Evolutionary conservation across 768 basidiomycete genomes (phyloP), one percentile per base, ranked within the genome.

Genomic region (Brasilioporus rufonigricans): DNA sequence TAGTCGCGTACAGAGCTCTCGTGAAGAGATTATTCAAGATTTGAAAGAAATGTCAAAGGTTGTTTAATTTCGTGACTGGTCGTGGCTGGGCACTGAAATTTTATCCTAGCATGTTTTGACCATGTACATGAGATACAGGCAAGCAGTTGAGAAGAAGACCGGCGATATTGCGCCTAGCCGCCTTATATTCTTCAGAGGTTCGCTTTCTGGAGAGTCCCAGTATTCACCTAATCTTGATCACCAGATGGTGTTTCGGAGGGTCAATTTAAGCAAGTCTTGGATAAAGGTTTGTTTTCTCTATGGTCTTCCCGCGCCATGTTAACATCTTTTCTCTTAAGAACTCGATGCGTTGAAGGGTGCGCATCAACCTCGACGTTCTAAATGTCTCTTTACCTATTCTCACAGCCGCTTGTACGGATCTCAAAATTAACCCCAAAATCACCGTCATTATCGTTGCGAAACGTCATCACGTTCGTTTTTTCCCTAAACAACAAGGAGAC

Each of bases 371-470:
- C 13, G n/a, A 14, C n/a, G 3, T 32, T 46, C 29, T 38, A 51
- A 44, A 33, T 9, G 27, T 47, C 7, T 53, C 50, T 49, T 59
- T 13, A 55, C 53, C 11, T 41, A 23, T 48, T 50, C 19, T 39
- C 38, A 19, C 64, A 91, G 91, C 59, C 50, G 90, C 90, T 4
- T 92, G 88, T 58, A 55, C 50, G 0, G 78, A 82, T 5, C 61
- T 87, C 1, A 74, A 74, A 8, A 85, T 91, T 27, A 74, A 75
- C 1, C 82, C 83, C 0, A 83, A 80, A 48, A 87, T 93, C 29
- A 93, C 91, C 0, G 73, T 93, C 23, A 80, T 92, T 48, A 76
- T 93, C 24, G 91, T 93, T 8, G 90, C 88, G 16, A 93, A 93
- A 53, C 68, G 70, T 26, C 73, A 74, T 27, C 72, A 74, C 6